Percentiles rank a stretch among this genome's conserved stretches.
Conservation (phyloP, 371 early-diverging fungal genomes). For the Mucor sp. region DNA sequence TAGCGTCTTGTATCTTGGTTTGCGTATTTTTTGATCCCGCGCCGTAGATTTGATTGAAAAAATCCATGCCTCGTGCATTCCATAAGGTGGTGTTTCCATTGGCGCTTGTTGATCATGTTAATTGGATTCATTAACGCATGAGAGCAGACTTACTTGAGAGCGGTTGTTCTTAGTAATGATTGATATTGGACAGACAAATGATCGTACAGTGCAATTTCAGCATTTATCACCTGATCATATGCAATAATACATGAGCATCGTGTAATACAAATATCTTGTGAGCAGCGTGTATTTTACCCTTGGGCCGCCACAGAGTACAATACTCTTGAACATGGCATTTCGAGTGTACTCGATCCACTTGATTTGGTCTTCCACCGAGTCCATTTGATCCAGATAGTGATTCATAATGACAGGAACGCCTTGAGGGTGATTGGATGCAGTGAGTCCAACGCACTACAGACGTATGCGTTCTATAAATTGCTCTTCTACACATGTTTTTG, state of each 20-base stretch:
- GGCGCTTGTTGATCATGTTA: not conserved
- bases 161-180: not conserved
- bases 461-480: not conserved
- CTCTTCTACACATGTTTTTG: not conserved
- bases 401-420: constrained; percentile 4
- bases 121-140: not conserved
- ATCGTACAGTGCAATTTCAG: constrained; percentile 10
- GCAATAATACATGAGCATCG: not conserved
- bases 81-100: not conserved
- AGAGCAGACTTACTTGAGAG: constrained; percentile 1
- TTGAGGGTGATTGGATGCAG: constrained; percentile 1
- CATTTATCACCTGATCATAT: constrained; percentile 6
- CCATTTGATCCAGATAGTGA: not conserved
- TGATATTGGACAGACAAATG: not conserved
- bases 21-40: not conserved
- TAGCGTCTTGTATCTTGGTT: not conserved
- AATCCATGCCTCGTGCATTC: not conserved
- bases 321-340: constrained; percentile 8
- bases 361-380: not conserved
- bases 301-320: constrained; percentile 4
- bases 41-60: not conserved
- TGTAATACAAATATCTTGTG: not conserved
- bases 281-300: not conserved
- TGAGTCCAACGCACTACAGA: constrained; percentile 1
- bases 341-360: constrained; percentile 13